Conservation (phyloP, 176 grass and related monocot genomes). For the Musa itinerans region DNA sequence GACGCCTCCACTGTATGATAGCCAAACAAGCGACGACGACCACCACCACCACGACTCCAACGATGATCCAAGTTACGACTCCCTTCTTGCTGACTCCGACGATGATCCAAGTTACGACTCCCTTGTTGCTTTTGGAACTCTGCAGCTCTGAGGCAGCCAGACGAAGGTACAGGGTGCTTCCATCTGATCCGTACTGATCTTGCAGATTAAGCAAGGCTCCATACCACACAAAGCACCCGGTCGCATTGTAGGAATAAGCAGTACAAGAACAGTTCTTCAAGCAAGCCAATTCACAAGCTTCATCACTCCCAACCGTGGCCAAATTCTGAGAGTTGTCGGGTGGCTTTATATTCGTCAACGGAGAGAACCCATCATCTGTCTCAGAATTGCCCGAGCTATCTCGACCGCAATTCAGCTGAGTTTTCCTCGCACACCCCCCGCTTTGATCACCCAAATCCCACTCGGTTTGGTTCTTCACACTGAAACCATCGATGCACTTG, state of each 20-base stretch:
- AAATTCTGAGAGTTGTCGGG: slow-evolving; percentile 39
- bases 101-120: slow-evolving; percentile 25
- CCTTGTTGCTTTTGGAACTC: slow-evolving; percentile 36
- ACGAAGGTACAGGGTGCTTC: slow-evolving; percentile 52
- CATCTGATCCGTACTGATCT: slow-evolving; percentile 30
- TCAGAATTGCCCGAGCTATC: slow-evolving; percentile 22
- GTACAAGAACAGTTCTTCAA: slow-evolving; percentile 7
- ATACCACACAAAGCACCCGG: slow-evolving; percentile 39
- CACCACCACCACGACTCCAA: slow-evolving; percentile 35
- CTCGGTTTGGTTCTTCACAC: slow-evolving; percentile 31
- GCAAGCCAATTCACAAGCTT: slow-evolving; percentile 32
- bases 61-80: slow-evolving; percentile 25
- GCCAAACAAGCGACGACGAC: slow-evolving; percentile 22
- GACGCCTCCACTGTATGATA: slow-evolving; percentile 20
- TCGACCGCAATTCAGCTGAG: slow-evolving; percentile 41
- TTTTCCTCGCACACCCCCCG: slow-evolving; percentile 52
- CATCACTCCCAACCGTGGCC: slow-evolving; percentile 12
- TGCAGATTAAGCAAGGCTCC: slow-evolving; percentile 52
- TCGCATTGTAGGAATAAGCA: slow-evolving; percentile 7
- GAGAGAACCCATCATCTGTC: slow-evolving; percentile 45
- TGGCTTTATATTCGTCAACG: slow-evolving; percentile 25
- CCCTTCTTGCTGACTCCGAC: slow-evolving; percentile 35
- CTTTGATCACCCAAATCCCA: slow-evolving; percentile 42
- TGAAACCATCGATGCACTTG: slow-evolving; percentile 60
- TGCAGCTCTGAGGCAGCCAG: slow-evolving; percentile 62